A percentile compares a stretch with the other conserved stretches of the same genome.
phyloP scores from a whole-genome alignment of 75 land plant species.

The Cupressus sempervirens region DNA sequence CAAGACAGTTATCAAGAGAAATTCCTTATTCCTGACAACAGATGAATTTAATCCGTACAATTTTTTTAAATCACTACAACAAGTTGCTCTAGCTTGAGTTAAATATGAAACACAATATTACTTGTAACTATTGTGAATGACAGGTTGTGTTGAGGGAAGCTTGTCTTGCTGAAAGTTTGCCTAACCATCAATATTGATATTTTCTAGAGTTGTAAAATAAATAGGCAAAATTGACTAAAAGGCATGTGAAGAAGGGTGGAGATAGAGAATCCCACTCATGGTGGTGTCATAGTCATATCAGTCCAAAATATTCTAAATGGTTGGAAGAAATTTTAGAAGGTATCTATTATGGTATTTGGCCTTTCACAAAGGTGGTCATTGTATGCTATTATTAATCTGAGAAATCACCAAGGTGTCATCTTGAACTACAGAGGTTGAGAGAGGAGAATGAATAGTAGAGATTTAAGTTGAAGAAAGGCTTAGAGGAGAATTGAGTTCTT shows the following conservation, averaged over 20 bases:
- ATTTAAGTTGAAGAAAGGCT: neutral
- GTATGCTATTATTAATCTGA: neutral
- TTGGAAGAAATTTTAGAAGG: constrained; percentile 70
- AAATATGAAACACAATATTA: neutral
- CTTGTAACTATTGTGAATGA: neutral
- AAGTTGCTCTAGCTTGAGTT: neutral
- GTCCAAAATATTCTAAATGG: constrained; percentile 77
- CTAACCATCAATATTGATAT: neutral
- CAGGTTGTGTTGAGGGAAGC: neutral
- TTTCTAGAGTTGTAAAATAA: neutral
- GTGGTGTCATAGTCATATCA: constrained; percentile 90
- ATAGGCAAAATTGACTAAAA: neutral
- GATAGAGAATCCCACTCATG: constrained; percentile 54
- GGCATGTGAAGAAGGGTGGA: neutral
- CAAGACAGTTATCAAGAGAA: neutral
- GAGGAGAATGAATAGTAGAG: neutral
- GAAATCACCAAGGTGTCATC: neutral
- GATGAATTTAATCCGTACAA: neutral
- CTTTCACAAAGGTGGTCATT: neutral
- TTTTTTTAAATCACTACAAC: neutral
- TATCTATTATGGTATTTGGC: constrained; percentile 14
- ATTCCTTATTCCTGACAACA: neutral
- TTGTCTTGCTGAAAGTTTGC: neutral
- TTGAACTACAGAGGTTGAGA: neutral
- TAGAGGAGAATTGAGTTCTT: neutral